Base-by-base conservation (phyloP, 331 rosid genomes). In the Acacia concinna region DNA sequence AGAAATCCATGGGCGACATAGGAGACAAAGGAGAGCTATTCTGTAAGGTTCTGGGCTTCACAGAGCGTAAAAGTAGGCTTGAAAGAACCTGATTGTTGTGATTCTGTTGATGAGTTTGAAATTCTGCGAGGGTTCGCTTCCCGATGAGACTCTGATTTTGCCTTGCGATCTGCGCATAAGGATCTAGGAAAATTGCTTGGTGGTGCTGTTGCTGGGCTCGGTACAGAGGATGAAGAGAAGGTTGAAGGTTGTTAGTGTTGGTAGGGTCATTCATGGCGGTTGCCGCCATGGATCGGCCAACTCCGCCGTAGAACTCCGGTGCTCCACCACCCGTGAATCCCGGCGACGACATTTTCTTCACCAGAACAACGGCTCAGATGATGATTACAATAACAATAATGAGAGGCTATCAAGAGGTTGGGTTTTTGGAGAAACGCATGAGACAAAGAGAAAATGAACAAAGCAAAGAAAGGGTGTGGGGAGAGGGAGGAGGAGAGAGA, bases 71-170 rank as follows among this genome's bases (percentile, higher is more conserved):
- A 12, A 85, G 73, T 20, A 88, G 81, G 68, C 74, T 81, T 0
- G 84, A 85, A 3, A 86, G 84, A 2, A 66, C 66, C 12, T 83
- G 86, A 51, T 74, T 82, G 46, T 15, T 46, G n/a, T 84, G 66
- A 4, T 43, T 43, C 47, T 43, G 47, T 2, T 60, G 92, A 3
- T 87, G 91, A 46, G 86, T 73, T 68, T 91, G 98, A 49, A 77
- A 89, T 81, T 95, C 98, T 1, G 93, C 81, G 2, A 90, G 97
- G 20, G 90, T 90, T 5, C 96, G 86, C 44, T 93, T 95, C 0
- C 97, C 89, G 32, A 85, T 85, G 25, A 87, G 38, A 18, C 81
- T 34, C 6, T 85, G 78, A 8, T 46, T 79, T 34, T 74, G 94
- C 34, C 88, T 81, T 1, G 81, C 81, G 90, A 94, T 90, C 89